Base-by-base conservation (phyloP, 1,139 yeast species). In the Zygosaccharomyces sapae region DNA sequence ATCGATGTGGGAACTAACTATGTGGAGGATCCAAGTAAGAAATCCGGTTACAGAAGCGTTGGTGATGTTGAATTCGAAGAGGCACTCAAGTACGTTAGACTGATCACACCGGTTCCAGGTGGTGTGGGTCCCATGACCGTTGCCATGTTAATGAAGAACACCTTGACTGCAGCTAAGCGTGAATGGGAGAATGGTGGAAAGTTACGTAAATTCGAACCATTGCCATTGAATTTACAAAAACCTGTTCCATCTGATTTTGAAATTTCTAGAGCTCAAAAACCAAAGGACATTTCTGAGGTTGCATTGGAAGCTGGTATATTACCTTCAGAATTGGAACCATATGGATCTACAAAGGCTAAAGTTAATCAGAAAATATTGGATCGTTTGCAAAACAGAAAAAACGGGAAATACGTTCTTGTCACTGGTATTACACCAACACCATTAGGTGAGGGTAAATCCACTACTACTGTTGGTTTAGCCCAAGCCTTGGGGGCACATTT, bases 71-170 rank as follows among this genome's bases (percentile, higher is more conserved):
- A 90, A 55, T 89, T 78, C 60, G 83, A 75, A 44, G 71, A 80
- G 22, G 88, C 88, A 47, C 64, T 76, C 43, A 72, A 77, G 47
- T 79, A 77, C 52, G 96, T 95, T 27, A 75, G 84, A 33, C 74
- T 76, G 62, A 78, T 92, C 63, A 92, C 98, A 20, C 98, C 98
- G 24, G 98, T 92, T 50, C 98, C 98, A 44, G 98, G 98, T 65
- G 98, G 98, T 57, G 98, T 92, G 51, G 98, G 98, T 46, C 98
- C 98, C 60, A 92, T 92, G 97, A 92, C 98, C 9, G 97, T 92
- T 45, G 97, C 97, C 44, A 87, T 89, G 86, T 78, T 92, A 50
- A 80, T 90, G 68, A 86, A 86, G 63, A 92, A 92, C 66, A 96
- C 90, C 30, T 78, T 86, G 37, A 71, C 76, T 51, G 88, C 97